Evolutionary conservation across 176 grass and related monocot species (phyloP).

Genomic region (Bromus sterilis): DNA sequence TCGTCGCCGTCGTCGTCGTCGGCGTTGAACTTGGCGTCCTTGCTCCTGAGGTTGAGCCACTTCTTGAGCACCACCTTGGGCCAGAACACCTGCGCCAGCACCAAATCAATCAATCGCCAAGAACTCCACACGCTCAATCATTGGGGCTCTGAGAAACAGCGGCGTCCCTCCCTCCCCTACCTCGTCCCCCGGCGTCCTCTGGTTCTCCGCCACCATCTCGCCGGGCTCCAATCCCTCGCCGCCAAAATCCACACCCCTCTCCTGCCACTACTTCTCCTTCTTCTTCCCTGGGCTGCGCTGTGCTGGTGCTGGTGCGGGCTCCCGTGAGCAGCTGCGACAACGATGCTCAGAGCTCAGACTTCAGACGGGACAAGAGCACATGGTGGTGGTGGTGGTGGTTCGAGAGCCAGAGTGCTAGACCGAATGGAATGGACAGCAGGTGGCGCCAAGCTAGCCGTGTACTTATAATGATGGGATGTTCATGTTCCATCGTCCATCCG

Average conservation of each 20-base stretch:
- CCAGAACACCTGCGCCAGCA: conserved; percentile 49
- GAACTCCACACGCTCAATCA: background rate
- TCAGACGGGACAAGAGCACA: conserved; percentile 6
- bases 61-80: conserved; percentile 87
- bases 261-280: background rate
- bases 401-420: background rate
- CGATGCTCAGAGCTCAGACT: background rate
- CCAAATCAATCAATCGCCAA: background rate
- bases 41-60: conserved; percentile 74
- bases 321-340: background rate
- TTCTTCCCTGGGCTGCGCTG: background rate
- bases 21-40: conserved; percentile 55
- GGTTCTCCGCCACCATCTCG: conserved; percentile 31
- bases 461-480: background rate
- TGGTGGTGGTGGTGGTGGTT: conserved; percentile 16
- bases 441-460: conserved; percentile 1
- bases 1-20: conserved; percentile 52
- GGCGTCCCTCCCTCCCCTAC: conserved; percentile 1
- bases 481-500: no score
- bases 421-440: background rate
- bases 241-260: background rate
- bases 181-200: conserved; percentile 53
- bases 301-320: background rate
- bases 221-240: background rate
- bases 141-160: background rate